phyloP scores from a whole-genome alignment of 352 stramenopile species.

The Phytopythium chamaehyphon region DNA sequence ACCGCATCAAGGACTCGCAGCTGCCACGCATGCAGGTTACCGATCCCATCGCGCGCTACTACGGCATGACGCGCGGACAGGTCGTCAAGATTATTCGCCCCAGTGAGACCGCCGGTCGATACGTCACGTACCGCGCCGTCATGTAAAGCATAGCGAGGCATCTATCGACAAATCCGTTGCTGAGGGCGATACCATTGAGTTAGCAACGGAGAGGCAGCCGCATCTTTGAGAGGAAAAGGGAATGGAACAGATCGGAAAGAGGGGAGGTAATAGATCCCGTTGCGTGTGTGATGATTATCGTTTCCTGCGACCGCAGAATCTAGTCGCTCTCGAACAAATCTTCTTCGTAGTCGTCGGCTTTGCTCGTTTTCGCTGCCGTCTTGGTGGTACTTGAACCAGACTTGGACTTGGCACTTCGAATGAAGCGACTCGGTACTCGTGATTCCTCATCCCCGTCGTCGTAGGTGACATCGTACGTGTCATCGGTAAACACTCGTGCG shows the following conservation, averaged over 20 bases:
- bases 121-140: slow-evolving; percentile 99
- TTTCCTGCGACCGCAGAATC: background rate
- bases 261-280: slow-evolving; percentile 4
- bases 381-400: background rate
- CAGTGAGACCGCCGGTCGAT: slow-evolving; percentile 98
- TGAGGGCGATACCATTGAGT: background rate
- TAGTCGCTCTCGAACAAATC: slow-evolving; percentile 63
- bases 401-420: slow-evolving; percentile 18
- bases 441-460: slow-evolving; percentile 70
- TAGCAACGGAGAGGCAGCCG: background rate
- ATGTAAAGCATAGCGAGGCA: slow-evolving; percentile 74
- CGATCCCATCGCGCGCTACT: slow-evolving; percentile 98
- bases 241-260: slow-evolving; percentile 3
- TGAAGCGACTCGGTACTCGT: slow-evolving; percentile 38
- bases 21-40: slow-evolving; percentile 98
- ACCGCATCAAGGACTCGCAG: slow-evolving; percentile 99
- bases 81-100: slow-evolving; percentile 99
- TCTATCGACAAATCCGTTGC: background rate
- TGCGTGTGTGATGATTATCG: slow-evolving; percentile 4
- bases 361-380: background rate
- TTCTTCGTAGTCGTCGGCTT: slow-evolving; percentile 37
- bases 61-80: slow-evolving; percentile 94
- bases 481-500: slow-evolving; percentile 42
- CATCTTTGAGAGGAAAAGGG: background rate
- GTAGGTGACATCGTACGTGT: slow-evolving; percentile 59